Base-by-base conservation (phyloP, 176 grass and related monocot species). In the Olyra latifolia region DNA sequence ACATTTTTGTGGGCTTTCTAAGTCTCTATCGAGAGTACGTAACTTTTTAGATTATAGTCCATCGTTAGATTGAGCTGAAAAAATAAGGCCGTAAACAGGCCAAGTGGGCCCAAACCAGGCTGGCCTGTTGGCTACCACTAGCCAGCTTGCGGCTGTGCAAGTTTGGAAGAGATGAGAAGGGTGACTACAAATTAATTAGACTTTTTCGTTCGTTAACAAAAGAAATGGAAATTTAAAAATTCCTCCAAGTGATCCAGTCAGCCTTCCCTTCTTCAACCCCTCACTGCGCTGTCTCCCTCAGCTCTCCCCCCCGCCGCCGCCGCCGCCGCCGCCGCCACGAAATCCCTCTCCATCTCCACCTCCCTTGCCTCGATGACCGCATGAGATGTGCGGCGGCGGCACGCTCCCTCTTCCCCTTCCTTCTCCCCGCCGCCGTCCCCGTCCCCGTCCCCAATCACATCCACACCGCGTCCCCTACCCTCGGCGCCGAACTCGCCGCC, bases 331-430 rank as follows among this genome's bases (percentile, higher is more conserved):
- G 68, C 77, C 41, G 69, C 60, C 19, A 9, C 56, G n/a, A 64
- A 48, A 63, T 46, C 68, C 8, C 17, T 40, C 70, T 75, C 44
- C 82, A 58, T 38, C 72, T 69, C 66, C 55, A 41, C n/a, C 72
- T 73, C 61, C 84, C 69, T 83, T 52, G 53, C 66, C 62, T 69
- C 83, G 43, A 92, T 95, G 95, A 93, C 70, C 92, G 92, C 62
- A 98, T 98, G 95, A 95, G 88, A 93, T 98, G 90, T 90, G 53
- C 80, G 82, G 78, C 78, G 62, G 79, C 69, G 79, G 80, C 76
- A 84, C 85, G 84, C 65, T 85, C 87, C 77, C 79, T 84, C 48
- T 77, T 71, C 32, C 78, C 81, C 39, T 72, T 73, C 52, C 30
- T 64, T 67, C 76, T 80, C 29, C 80, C 68, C 64, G 27, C 61